Conservation (phyloP, 345 rosid genomes). For the Salix arbutifolia region DNA sequence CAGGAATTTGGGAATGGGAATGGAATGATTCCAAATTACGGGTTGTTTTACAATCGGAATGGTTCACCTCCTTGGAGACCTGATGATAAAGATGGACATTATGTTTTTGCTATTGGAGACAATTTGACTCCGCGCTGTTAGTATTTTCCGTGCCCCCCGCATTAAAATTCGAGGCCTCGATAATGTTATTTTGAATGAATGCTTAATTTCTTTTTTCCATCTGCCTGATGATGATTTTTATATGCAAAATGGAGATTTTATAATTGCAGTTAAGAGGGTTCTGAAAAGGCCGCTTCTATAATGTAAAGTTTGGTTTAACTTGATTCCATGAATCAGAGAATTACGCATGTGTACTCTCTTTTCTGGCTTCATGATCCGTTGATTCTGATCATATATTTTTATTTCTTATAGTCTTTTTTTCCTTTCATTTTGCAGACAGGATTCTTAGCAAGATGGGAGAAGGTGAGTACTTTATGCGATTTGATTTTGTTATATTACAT, state of each 20-base stretch:
- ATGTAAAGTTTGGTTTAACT: too few relatives aligned
- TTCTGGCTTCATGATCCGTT: not conserved
- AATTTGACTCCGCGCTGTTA: constrained; percentile 63
- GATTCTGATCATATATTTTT: not conserved
- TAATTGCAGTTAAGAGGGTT: not conserved
- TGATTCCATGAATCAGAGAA: not conserved
- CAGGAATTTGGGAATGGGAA: constrained; percentile 52
- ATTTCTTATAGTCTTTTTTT: constrained; percentile 14
- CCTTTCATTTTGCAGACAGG: constrained; percentile 47
- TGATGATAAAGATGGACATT: constrained; percentile 82
- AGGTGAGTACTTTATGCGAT: constrained; percentile 39
- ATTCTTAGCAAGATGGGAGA: constrained; percentile 85
- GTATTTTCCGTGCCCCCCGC: not conserved
- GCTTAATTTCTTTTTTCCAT: not conserved
- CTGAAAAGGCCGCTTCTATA: not conserved
- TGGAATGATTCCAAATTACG: constrained; percentile 45
- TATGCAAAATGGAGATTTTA: too few relatives aligned
- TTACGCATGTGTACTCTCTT: too few relatives aligned
- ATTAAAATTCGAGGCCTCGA: not conserved
- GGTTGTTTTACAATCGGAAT: constrained; percentile 42
- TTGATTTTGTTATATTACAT: not conserved
- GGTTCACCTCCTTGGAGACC: constrained; percentile 80
- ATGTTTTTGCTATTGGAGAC: constrained; percentile 62
- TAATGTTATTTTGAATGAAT: not conserved
- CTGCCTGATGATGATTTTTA: too few relatives aligned